A percentile compares a stretch with the other conserved stretches of the same genome.
Evolutionary conservation across 306 rosid species (phyloP).

Genomic region (Comarum palustre): DNA sequence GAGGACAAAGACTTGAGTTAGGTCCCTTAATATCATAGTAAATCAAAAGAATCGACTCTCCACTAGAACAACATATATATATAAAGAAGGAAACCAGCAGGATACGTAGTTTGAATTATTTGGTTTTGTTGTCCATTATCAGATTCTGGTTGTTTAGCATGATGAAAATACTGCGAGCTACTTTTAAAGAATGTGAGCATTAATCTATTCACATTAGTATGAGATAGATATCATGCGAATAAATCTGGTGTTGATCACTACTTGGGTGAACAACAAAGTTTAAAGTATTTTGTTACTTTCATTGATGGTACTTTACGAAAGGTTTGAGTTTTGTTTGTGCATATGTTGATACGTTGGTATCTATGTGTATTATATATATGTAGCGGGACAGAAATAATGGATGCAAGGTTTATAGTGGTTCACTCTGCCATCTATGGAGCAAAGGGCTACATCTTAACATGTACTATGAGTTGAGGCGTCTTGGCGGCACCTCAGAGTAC

Average conservation of each 20-base stretch:
- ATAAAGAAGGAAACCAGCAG: not conserved
- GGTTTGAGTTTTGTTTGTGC: too few relatives aligned
- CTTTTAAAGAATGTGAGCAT: not conserved
- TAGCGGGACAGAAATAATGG: too few relatives aligned
- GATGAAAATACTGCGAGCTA: not conserved
- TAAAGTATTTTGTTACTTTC: too few relatives aligned
- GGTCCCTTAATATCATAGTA: not conserved
- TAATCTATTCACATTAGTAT: not conserved
- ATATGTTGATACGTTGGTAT: too few relatives aligned
- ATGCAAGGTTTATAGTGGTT: too few relatives aligned
- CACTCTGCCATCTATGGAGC: too few relatives aligned
- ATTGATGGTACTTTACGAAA: too few relatives aligned
- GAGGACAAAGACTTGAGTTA: too few relatives aligned
- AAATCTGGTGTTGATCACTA: constrained; percentile 12
- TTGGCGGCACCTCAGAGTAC: too few relatives aligned
- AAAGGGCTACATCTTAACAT: too few relatives aligned
- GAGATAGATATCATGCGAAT: constrained; percentile 2
- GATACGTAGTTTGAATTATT: not conserved
- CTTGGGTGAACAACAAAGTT: not conserved
- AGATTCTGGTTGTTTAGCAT: constrained; percentile 7
- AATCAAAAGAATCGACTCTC: not conserved
- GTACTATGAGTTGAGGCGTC: too few relatives aligned
- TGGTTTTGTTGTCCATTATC: not conserved
- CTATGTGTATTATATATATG: too few relatives aligned
- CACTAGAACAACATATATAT: not conserved